phyloP scores from a whole-genome alignment of 257 asterid genomes.

The Plectranthus barbatus region DNA sequence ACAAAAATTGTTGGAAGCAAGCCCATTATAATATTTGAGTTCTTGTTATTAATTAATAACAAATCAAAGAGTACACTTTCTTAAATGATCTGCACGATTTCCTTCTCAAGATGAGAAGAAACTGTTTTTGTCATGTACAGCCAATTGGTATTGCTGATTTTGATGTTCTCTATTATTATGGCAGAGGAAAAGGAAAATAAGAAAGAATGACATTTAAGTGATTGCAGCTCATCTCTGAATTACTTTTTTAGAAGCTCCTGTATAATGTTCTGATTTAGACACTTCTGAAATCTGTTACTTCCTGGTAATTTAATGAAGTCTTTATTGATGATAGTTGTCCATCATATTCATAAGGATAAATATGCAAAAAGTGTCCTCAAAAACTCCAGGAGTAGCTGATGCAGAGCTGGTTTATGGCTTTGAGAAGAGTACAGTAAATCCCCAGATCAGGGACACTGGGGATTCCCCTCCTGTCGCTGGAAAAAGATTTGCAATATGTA shows the following conservation, averaged over 20 bases:
- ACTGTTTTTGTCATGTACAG: no score
- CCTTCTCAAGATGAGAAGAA: not conserved
- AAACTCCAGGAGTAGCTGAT: slow-evolving; percentile 18
- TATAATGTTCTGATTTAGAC: not conserved
- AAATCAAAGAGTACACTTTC: no score
- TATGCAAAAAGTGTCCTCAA: slow-evolving; percentile 13
- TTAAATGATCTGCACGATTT: no score
- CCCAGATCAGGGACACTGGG: slow-evolving; percentile 14
- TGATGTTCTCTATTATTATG: no score
- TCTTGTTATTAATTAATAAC: no score
- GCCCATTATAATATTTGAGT: no score
- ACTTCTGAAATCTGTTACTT: not conserved
- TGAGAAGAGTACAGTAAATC: slow-evolving; percentile 21
- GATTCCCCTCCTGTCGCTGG: slow-evolving; percentile 18
- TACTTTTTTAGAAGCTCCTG: not conserved
- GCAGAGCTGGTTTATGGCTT: slow-evolving; percentile 14
- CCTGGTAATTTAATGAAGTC: not conserved
- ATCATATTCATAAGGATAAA: slow-evolving; percentile 25
- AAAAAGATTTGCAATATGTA: slow-evolving; percentile 37
- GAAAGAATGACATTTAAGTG: not conserved
- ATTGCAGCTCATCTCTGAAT: not conserved
- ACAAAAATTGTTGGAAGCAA: no score
- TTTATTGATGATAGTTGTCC: slow-evolving; percentile 17
- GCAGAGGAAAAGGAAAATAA: not conserved
- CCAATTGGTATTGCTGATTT: no score